Percentiles rank a stretch among this genome's conserved stretches.
Conservation (phyloP, 1,284 basidiomycete species). For the Ganoderma leucocontextum region DNA sequence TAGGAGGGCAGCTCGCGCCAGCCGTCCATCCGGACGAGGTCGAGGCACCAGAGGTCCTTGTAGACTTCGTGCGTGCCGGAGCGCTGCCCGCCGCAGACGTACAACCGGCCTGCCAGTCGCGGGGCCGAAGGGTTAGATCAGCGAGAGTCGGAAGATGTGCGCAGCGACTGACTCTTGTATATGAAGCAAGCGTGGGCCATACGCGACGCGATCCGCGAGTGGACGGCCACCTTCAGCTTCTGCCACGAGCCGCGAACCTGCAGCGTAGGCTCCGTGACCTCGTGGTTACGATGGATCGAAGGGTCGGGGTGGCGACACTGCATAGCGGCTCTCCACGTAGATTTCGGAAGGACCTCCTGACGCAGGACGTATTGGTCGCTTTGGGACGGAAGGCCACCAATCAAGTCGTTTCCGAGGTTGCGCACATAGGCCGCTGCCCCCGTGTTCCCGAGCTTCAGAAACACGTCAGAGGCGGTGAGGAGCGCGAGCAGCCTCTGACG, state of each 20-base stretch:
- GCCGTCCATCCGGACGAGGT: conserved; percentile 40
- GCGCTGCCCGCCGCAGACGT: conserved; percentile 44
- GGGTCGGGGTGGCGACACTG: conserved; percentile 36
- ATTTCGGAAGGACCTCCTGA: conserved; percentile 21
- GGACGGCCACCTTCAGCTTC: conserved; percentile 34
- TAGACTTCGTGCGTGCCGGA: conserved; percentile 39
- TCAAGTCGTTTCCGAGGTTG: conserved; percentile 24
- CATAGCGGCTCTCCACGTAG: conserved; percentile 8
- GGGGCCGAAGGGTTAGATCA: neutral
- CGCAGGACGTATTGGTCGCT: conserved; percentile 23
- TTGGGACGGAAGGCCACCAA: conserved; percentile 15
- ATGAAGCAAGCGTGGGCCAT: conserved; percentile 37
- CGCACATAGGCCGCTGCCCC: conserved; percentile 31
- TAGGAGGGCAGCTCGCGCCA: conserved; percentile 46
- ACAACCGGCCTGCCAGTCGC: conserved; percentile 41
- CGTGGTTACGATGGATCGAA: conserved; percentile 21
- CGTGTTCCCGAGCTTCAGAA: conserved; percentile 36
- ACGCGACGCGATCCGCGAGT: conserved; percentile 29
- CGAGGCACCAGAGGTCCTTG: conserved; percentile 45
- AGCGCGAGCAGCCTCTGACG: conserved; percentile 31
- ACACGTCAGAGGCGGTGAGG: conserved; percentile 29
- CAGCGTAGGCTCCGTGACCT: conserved; percentile 26
- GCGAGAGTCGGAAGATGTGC: neutral
- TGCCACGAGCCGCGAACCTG: conserved; percentile 39
- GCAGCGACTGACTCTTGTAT: conserved; percentile 30